phyloP scores from a whole-genome alignment of 768 basidiomycete genomes.

The Hypholoma sublateritium region DNA sequence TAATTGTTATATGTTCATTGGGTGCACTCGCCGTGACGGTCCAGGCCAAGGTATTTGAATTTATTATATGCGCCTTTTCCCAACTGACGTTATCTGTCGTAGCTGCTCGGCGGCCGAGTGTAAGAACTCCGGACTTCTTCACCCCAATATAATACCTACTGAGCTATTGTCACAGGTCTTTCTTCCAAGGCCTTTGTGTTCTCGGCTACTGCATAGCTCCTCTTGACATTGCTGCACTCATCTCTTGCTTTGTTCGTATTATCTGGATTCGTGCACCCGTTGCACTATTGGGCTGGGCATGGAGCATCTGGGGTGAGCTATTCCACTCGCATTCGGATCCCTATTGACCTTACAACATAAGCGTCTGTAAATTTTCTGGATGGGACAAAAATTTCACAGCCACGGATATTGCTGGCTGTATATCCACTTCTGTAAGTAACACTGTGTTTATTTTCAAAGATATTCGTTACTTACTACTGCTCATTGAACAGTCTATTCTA shows the following conservation, averaged over 20 bases:
- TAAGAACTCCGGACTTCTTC: constrained; percentile 32
- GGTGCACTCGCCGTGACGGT: constrained; percentile 91
- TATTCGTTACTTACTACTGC: constrained; percentile 3
- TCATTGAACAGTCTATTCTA: constrained; percentile 70
- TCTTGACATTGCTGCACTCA: constrained; percentile 84
- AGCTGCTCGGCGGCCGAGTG: constrained; percentile 86
- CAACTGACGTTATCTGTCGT: background rate
- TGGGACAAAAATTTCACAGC: constrained; percentile 90
- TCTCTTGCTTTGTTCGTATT: constrained; percentile 80
- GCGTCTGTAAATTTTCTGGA: constrained; percentile 95
- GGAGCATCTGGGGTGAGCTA: constrained; percentile 93
- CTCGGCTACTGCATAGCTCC: constrained; percentile 96
- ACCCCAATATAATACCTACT: background rate
- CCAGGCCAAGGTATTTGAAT: constrained; percentile 79
- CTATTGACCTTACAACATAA: constrained; percentile 25
- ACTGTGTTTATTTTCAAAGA: background rate
- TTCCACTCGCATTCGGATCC: background rate
- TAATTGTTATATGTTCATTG: constrained; percentile 89
- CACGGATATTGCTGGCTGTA: constrained; percentile 88
- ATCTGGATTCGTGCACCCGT: constrained; percentile 89
- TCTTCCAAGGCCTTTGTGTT: constrained; percentile 95
- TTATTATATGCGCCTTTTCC: background rate
- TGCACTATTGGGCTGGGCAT: constrained; percentile 85
- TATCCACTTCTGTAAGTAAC: constrained; percentile 86
- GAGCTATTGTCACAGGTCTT: constrained; percentile 53